Evolutionary conservation across 2,329 filamentous ascomycete species (phyloP), one percentile per base, ranked within the genome.

Genomic region (Escovopsis weberi): DNA sequence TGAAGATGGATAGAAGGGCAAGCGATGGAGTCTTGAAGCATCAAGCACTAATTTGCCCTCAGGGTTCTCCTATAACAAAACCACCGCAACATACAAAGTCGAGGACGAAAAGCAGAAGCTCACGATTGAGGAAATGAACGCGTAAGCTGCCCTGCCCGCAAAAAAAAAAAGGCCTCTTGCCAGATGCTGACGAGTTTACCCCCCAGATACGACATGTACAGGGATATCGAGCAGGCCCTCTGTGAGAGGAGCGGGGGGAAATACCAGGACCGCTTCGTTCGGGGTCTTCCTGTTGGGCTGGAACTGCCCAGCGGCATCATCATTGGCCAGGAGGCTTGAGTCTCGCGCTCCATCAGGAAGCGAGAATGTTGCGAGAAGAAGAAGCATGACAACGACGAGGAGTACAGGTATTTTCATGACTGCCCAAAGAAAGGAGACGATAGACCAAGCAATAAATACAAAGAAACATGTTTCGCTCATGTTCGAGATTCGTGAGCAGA

Each of bases 51-150:
- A 15, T 15, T 15, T 15, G 15, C 15, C 15, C 15, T 15, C 15
- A 68, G 75, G 76, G 0, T 82, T 82, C 58, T 80, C 75, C 0
- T 67, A 66, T 33, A 81, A 82, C 52, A 79, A 68, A 26, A 50
- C 67, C 34, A 69, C 61, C 12, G 56, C 67, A 0, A 69, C 66
- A 0, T 82, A 82, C 58, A 75, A 74, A 52, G 78, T 82, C 0
- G 69, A 74, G 47, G 70, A 80, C 41, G 68, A 76, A 50, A 70
- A 64, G 48, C 67, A 73, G 38, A 78, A 78, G 47, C 53, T 82
- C 30, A 82, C 78, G 0, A 80, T 82, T 40, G 75, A 80, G 48
- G 78, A 82, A 55, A 81, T 82, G 76, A 82, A 82, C 46, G 64
- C 65, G 64, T 75, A 61, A 62, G 70, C 65, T 37, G 5, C 1